phyloP scores from a whole-genome alignment of 768 basidiomycete species.

The Lactarius tabidus region DNA sequence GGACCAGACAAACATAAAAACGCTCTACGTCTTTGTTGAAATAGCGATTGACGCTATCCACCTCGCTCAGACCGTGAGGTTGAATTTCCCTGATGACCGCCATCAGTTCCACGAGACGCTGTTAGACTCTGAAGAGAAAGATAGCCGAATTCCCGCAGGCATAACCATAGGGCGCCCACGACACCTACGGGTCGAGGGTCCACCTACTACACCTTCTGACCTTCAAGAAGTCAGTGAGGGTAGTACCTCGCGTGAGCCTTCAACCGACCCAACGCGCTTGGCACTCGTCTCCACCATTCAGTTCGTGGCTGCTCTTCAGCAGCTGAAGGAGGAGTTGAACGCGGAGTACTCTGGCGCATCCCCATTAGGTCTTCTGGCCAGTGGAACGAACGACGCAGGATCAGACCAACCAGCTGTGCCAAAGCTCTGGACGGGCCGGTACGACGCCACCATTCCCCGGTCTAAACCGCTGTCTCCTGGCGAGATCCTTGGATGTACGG shows the following conservation, averaged over 20 bases:
- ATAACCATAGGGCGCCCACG: conserved; percentile 34
- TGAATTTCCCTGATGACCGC: conserved; percentile 83
- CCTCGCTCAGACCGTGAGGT: conserved; percentile 75
- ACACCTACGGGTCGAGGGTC: conserved; percentile 61
- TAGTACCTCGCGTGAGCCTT: conserved; percentile 19
- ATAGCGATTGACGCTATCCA: conserved; percentile 88
- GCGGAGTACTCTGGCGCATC: conserved; percentile 34
- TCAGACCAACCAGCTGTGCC: conserved; percentile 23
- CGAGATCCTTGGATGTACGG: conserved; percentile 96
- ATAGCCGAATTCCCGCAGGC: conserved; percentile 47
- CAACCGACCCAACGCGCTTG: conserved; percentile 53
- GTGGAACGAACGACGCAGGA: not conserved
- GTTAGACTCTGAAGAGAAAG: conserved; percentile 48
- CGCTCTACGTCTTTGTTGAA: conserved; percentile 97
- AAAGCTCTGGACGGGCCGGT: conserved; percentile 54
- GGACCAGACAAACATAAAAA: conserved; percentile 89
- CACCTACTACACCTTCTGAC: conserved; percentile 4
- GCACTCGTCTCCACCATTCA: conserved; percentile 97
- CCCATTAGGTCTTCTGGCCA: conserved; percentile 25
- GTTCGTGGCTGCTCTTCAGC: conserved; percentile 90
- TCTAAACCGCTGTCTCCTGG: conserved; percentile 93
- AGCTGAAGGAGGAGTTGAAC: conserved; percentile 74
- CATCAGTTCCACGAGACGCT: conserved; percentile 60
- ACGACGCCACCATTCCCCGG: conserved; percentile 74
- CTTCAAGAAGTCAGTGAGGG: conserved; percentile 18